phyloP scores from a whole-genome alignment of 768 basidiomycete species.

The Sporobolomyces pararoseus region DNA sequence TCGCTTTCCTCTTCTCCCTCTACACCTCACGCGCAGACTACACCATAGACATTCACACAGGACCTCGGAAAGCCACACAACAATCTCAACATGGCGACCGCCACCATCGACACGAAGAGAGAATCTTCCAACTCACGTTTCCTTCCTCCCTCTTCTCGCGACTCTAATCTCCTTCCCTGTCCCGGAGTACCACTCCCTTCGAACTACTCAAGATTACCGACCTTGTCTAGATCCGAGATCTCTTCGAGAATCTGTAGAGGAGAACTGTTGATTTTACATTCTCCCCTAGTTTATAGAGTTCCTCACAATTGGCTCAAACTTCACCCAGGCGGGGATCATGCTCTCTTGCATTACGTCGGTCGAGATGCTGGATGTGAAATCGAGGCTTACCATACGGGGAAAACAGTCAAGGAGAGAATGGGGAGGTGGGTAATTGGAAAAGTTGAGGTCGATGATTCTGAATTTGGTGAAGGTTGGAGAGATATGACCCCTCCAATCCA shows the following conservation, averaged over 20 bases:
- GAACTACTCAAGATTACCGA: conserved; percentile 20
- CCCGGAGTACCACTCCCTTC: conserved; percentile 28
- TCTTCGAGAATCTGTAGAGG: conserved; percentile 26
- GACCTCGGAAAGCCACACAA: too few species aligned
- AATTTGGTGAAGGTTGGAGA: conserved; percentile 35
- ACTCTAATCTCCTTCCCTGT: conserved; percentile 16
- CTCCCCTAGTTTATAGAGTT: conserved; percentile 39
- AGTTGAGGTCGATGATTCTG: conserved; percentile 33
- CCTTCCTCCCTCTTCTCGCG: conserved; percentile 10
- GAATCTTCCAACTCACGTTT: neutral
- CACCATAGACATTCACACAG: too few species aligned
- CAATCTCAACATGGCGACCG: neutral
- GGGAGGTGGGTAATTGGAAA: conserved; percentile 31
- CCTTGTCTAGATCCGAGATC: conserved; percentile 12
- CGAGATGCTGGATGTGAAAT: conserved; percentile 94
- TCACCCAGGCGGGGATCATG: conserved; percentile 74
- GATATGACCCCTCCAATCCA: conserved; percentile 42
- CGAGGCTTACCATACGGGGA: conserved; percentile 69
- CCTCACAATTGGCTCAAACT: conserved; percentile 36
- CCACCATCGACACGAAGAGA: neutral
- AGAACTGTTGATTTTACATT: conserved; percentile 35
- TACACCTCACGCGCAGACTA: too few species aligned
- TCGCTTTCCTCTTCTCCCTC: too few species aligned
- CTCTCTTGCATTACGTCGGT: conserved; percentile 90
- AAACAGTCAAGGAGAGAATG: conserved; percentile 37